These are phyloP conservation scores for Cornus florida DNA, from an alignment of 148 eudicot genomes.

Conservation along the genomic window DNA sequence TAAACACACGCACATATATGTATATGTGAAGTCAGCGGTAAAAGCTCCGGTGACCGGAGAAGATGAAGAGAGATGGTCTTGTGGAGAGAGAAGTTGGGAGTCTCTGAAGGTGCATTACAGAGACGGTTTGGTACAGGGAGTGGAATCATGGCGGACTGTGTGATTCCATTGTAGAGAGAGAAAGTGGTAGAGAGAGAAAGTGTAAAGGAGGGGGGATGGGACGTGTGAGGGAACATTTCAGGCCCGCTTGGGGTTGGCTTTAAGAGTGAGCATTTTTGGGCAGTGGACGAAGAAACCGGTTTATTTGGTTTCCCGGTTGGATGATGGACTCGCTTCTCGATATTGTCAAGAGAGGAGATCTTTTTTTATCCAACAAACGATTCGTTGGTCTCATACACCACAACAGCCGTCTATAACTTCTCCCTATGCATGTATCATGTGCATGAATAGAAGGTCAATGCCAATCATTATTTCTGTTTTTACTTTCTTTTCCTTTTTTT, in stretches of 20 bases:
- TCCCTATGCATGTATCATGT: no score
- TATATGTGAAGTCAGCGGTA: conserved; percentile 2
- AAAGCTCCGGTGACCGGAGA: background rate
- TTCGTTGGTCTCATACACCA: background rate
- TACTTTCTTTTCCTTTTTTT: no score
- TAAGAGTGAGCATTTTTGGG: conserved; percentile 4
- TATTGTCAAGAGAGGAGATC: background rate
- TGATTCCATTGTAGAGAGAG: conserved; percentile 10
- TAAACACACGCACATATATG: no score
- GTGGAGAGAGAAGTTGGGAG: background rate
- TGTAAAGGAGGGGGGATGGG: conserved; percentile 1
- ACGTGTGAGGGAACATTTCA: conserved; percentile 13
- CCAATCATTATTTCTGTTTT: no score
- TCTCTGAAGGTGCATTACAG: background rate
- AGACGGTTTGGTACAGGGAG: background rate
- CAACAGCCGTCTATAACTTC: background rate
- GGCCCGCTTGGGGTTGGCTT: conserved; percentile 2
- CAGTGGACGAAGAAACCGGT: conserved; percentile 13
- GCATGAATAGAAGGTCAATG: no score
- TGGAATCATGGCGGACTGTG: conserved; percentile 1
- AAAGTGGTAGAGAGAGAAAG: conserved; percentile 11
- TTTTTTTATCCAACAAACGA: background rate
- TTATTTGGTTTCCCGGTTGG: background rate
- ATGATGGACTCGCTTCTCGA: background rate
- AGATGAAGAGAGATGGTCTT: background rate